phyloP scores from a whole-genome alignment of 257 asterid genomes.

The Ehretia macrophylla region DNA sequence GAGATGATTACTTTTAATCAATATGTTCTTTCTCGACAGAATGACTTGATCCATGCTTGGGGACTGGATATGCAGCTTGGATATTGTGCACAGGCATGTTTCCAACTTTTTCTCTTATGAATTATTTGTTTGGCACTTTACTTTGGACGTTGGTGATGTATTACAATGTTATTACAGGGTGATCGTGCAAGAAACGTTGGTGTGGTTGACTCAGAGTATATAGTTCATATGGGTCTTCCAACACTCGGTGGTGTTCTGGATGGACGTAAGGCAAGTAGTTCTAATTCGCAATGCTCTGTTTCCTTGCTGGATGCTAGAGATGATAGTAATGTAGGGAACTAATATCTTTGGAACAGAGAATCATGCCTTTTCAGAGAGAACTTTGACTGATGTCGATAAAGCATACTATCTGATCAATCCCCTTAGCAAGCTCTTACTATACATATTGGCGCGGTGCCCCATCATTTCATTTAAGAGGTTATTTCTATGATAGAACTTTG shows the following conservation, averaged over 20 bases:
- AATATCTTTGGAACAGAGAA: no score
- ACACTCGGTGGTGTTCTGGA: conserved; percentile 56
- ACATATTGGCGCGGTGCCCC: no score
- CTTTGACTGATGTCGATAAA: no score
- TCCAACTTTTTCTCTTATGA: not conserved
- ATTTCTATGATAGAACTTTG: no score
- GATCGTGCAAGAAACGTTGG: conserved; percentile 75
- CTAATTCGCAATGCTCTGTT: not conserved
- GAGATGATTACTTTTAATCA: not conserved
- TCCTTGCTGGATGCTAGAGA: no score
- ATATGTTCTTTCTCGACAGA: conserved; percentile 31
- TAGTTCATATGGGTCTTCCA: conserved; percentile 71
- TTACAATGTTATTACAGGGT: conserved; percentile 40
- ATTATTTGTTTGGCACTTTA: not conserved
- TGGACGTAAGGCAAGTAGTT: conserved; percentile 40
- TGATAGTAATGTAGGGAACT: no score
- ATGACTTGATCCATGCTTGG: conserved; percentile 97
- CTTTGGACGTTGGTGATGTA: conserved; percentile 7
- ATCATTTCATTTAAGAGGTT: no score
- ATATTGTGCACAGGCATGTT: conserved; percentile 87
- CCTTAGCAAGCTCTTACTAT: no score
- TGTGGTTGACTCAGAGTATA: conserved; percentile 67
- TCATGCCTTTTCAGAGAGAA: no score
- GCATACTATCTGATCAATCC: no score
- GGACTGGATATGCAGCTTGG: conserved; percentile 92